phyloP scores from a whole-genome alignment of 441 rosid species.

The Erodium moschatum region DNA sequence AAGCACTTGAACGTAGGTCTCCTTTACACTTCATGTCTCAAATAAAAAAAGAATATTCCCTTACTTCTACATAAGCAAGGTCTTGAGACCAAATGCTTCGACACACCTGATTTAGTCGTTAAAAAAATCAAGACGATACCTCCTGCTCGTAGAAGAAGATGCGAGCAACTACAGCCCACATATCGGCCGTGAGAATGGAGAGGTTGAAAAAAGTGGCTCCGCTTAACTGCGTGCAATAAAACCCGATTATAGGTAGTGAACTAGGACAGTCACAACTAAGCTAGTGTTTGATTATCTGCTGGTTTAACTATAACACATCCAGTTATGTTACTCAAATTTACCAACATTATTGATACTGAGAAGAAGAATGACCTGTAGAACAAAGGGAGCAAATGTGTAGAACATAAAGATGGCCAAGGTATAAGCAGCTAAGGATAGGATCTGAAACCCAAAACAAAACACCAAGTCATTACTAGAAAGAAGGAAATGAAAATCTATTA shows the following conservation, averaged over 20 bases:
- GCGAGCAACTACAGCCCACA: conserved; percentile 58
- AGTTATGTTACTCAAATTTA: too few species aligned
- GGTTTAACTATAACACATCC: too few species aligned
- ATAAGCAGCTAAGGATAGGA: conserved; percentile 32
- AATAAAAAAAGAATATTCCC: too few species aligned
- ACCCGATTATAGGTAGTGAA: not conserved
- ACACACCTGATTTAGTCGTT: too few species aligned
- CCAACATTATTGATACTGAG: not conserved
- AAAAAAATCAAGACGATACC: conserved; percentile 25
- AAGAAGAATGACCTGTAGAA: conserved; percentile 35
- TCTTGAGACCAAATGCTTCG: too few species aligned
- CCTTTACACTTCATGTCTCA: too few species aligned
- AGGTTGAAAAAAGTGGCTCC: conserved; percentile 58
- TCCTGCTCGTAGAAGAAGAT: conserved; percentile 43
- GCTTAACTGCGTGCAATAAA: conserved; percentile 28
- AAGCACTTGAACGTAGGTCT: too few species aligned
- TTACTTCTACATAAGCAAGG: too few species aligned
- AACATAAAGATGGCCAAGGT: conserved; percentile 26
- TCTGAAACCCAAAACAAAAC: conserved; percentile 26
- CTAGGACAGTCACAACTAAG: not conserved
- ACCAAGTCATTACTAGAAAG: not conserved
- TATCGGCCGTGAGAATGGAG: conserved; percentile 48
- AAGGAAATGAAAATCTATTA: not conserved
- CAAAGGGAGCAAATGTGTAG: conserved; percentile 38
- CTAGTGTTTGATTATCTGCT: too few species aligned